These are phyloP conservation scores for Vitis riparia DNA, from an alignment of 164 flowering plant species.

Conservation along the genomic window DNA sequence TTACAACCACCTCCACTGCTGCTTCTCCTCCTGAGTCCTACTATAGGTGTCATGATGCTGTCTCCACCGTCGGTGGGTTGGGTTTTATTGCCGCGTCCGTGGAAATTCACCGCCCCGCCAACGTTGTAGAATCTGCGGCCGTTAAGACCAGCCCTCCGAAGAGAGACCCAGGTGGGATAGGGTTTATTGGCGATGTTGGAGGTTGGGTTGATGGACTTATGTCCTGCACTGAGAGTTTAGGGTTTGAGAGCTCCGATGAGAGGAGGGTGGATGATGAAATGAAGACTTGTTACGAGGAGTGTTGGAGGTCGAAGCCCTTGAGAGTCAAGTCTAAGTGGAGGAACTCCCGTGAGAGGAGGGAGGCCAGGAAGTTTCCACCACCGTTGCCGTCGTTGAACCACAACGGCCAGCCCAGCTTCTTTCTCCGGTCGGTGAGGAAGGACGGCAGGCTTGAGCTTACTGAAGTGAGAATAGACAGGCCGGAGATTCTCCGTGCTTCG, in stretches of 20 bases:
- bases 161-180: conserved; percentile 24
- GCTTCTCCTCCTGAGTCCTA: background rate
- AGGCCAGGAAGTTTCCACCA: conserved; percentile 49
- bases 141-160: conserved; percentile 6
- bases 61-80: conserved; percentile 2
- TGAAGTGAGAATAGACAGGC: conserved; percentile 38
- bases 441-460: conserved; percentile 54
- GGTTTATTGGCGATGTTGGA: conserved; percentile 29
- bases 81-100: conserved; percentile 11
- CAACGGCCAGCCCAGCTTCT: conserved; percentile 44
- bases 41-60: background rate
- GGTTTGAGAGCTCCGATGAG: conserved; percentile 62
- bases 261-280: conserved; percentile 20
- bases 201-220: conserved; percentile 35
- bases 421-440: conserved; percentile 46
- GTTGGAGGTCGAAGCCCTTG: background rate
- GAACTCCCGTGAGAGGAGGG: conserved; percentile 7
- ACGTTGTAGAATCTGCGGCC: conserved; percentile 14
- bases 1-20: background rate
- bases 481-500: conserved; percentile 44
- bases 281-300: background rate
- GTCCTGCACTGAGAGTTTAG: conserved; percentile 69
- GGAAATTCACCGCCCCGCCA: background rate
- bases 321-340: conserved; percentile 7
- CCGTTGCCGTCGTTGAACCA: conserved; percentile 45